Evolutionary conservation across 805 yeast genomes (phyloP), one percentile per base, ranked within the genome.

Genomic region (Monosporozyma unispora): DNA sequence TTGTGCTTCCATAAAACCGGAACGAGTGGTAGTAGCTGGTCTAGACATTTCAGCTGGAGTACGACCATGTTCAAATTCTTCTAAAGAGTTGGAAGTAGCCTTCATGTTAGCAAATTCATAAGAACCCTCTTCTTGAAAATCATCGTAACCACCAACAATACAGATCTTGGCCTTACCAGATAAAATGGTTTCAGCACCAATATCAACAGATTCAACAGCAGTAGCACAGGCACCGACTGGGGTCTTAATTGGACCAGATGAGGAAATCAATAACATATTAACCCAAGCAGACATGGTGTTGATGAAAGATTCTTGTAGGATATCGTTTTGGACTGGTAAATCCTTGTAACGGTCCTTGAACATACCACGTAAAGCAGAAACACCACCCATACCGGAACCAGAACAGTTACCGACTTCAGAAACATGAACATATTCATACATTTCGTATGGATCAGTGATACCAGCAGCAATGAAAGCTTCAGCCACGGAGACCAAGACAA

Each of bases 301-400:
- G 75, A 95, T 90, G 74, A 93, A 93, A 52, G 99, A 90, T 73
- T 93, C 99, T 74, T 91, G 99, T 60, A 93, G 77, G 59, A 93
- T 85, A 73, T 93, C 99, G 68, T 87, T 93, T 76, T 95, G 99
- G 49, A 90, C 96, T 49, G 96, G 96, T 71, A 77, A 77, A 69
- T 93, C 99, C 60, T 80, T 74, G 75, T 78, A 93, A 74, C 99
- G 83, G 66, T 91, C 96, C 71, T 79, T 89, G 78, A 89, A 93
- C 98, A 93, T 93, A 61, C 96, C 97, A 70, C 95, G 87, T 66
- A 93, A 74, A 48, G 99, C 99, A 60, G 85, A 69, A 62, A 91
- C 95, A 84, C 99, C 99, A 73, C 99, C 99, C 96, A 93, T 91
- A 81, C 99, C 99, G 50, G 97, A 89, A 76, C 99, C 99, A 45